phyloP scores from a whole-genome alignment of 2,329 filamentous ascomycete species.

The Fusarium succisae region DNA sequence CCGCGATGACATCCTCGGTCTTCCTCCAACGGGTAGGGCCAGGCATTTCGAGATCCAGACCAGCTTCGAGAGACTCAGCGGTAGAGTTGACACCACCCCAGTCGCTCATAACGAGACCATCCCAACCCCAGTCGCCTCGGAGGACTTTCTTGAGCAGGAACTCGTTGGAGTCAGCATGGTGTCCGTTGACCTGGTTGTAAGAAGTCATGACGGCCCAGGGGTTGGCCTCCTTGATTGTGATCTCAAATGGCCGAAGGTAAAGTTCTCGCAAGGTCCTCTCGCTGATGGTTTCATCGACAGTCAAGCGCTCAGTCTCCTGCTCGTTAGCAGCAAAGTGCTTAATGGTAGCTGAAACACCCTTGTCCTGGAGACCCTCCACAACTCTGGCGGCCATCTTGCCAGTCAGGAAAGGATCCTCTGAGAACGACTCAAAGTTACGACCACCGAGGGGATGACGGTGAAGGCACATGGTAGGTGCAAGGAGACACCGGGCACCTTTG shows the following conservation, averaged over 20 bases:
- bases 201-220: constrained; percentile 51
- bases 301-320: constrained; percentile 43
- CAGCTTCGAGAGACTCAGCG: constrained; percentile 46
- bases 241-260: constrained; percentile 53
- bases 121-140: constrained; percentile 57
- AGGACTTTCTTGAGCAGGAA: constrained; percentile 48
- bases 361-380: constrained; percentile 52
- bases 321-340: constrained; percentile 59
- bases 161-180: constrained; percentile 44
- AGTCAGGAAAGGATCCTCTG: constrained; percentile 40
- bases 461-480: constrained; percentile 44
- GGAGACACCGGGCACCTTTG: constrained; percentile 78
- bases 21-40: constrained; percentile 48
- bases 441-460: constrained; percentile 42
- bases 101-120: constrained; percentile 48
- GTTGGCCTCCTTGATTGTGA: constrained; percentile 50
- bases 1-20: constrained; percentile 43
- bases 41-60: constrained; percentile 51
- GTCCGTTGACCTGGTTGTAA: constrained; percentile 53
- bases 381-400: constrained; percentile 43
- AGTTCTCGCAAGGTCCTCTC: constrained; percentile 43
- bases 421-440: constrained; percentile 44
- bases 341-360: constrained; percentile 52
- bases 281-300: constrained; percentile 41
- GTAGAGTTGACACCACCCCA: constrained; percentile 51